phyloP scores from a whole-genome alignment of 1,284 basidiomycete species.

The Heterobasidion occidentale region DNA sequence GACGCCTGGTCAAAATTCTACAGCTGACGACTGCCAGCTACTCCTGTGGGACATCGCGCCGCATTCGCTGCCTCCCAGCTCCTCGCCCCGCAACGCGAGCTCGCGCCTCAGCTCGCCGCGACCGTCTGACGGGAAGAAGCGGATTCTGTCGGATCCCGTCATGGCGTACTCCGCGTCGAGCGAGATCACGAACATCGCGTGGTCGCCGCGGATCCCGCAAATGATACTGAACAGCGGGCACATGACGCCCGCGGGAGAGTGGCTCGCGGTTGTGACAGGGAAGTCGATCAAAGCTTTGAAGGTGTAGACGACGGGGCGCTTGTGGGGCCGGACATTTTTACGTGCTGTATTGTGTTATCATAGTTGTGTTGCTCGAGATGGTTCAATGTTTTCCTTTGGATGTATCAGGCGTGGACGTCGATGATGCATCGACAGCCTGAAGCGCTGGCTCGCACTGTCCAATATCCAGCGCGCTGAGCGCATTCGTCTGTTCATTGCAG shows the following conservation, averaged over 20 bases:
- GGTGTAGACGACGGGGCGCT: constrained; percentile 35
- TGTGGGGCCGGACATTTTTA: not conserved
- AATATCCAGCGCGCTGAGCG: too few species aligned
- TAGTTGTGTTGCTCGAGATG: not conserved
- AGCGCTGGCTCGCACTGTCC: not conserved
- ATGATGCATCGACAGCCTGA: not conserved
- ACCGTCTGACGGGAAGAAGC: constrained; percentile 67
- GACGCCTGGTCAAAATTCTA: constrained; percentile 1
- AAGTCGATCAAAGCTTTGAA: constrained; percentile 77
- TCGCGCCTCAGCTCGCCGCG: constrained; percentile 65
- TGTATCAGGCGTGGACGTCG: not conserved
- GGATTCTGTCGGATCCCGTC: constrained; percentile 62
- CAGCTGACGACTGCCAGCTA: constrained; percentile 89
- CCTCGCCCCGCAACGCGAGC: constrained; percentile 54
- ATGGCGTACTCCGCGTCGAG: constrained; percentile 77
- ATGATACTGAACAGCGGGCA: constrained; percentile 68
- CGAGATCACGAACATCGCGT: constrained; percentile 84
- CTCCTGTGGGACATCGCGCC: constrained; percentile 81
- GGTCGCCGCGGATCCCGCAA: constrained; percentile 73
- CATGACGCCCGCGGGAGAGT: constrained; percentile 73
- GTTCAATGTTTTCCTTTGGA: not conserved
- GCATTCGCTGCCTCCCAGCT: constrained; percentile 45
- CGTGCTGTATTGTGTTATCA: not conserved
- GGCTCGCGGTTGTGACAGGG: constrained; percentile 85
- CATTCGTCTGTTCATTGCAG: too few species aligned